Base-by-base conservation (phyloP, 306 rosid species). In the Coriaria nepalensis region DNA sequence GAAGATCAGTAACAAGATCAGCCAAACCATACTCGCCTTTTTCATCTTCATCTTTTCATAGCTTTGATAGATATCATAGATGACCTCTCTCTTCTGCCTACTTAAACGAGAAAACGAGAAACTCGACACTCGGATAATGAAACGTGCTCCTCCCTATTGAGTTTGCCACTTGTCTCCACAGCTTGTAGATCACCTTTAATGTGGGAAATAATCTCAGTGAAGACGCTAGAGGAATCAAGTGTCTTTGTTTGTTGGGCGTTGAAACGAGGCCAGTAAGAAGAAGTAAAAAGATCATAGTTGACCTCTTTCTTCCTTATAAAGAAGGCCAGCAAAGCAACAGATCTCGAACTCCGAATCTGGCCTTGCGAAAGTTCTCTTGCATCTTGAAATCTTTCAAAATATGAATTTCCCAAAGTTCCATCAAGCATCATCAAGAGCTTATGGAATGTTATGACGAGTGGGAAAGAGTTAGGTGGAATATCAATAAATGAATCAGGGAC, bases 391-490 rank as follows among this genome's bases (percentile, higher is more conserved):
- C 82, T 76, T 50, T 66, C 83, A 58, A 86, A 86, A 66, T 62
- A 86, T 5, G 95, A 81, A 55, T 76, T 66, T 15, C 75, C 60
- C 59, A 86, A 35, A 39, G 93, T 71, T 55, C 85, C 82, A 60
- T 86, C 87, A 34, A 86, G 85, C 95, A 86, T 86, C 84, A 81
- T 73, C 61, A 86, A 49, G 63, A 86, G 73, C 62, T 86, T 81
- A 20, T 76, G 66, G 67, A 86, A 81, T 39, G 95, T 76, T 45
- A 81, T 69, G n/a, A 78, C 93, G 34, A 86, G 82, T n/a, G 95
- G 95, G 49, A 70, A 86, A 2, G 66, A 71, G 4, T 51, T 32
- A 7, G 64, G 6, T 2, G 84, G 73, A 69, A 81, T 61, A 69
- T 76, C 57, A 37, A 47, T 6, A 35, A 86, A 76, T 6, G 95